phyloP scores from a whole-genome alignment of 2,329 filamentous ascomycete genomes.

The Annulohypoxylon truncatum region DNA sequence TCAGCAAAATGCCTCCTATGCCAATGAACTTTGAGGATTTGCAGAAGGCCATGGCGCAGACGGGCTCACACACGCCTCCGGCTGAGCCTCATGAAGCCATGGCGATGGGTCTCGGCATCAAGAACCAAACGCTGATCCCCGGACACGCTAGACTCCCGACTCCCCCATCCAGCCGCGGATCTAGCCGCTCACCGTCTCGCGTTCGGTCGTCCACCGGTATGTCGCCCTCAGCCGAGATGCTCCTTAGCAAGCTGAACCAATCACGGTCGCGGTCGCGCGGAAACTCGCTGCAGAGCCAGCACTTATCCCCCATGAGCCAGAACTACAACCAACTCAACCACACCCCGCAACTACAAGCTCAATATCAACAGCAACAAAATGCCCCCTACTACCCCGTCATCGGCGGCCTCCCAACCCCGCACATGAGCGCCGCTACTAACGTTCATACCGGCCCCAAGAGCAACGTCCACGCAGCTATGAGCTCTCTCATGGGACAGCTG shows the following conservation, averaged over 20 bases:
- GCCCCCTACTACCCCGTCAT: conserved; percentile 37
- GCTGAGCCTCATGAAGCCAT: conserved; percentile 28
- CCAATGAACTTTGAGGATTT: conserved; percentile 51
- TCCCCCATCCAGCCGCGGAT: conserved; percentile 52
- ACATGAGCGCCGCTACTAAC: conserved; percentile 39
- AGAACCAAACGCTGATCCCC: conserved; percentile 9
- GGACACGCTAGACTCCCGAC: conserved; percentile 42
- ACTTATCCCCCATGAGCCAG: conserved; percentile 20
- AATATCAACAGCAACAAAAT: conserved; percentile 14
- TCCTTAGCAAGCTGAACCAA: conserved; percentile 39
- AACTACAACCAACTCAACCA: neutral
- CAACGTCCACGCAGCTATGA: conserved; percentile 45
- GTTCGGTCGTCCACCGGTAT: conserved; percentile 18
- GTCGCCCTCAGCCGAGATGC: conserved; percentile 39
- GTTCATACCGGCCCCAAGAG: conserved; percentile 6
- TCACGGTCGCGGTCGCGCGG: conserved; percentile 34
- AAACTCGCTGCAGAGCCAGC: conserved; percentile 38
- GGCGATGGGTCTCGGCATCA: conserved; percentile 16
- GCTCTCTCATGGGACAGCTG: conserved; percentile 50
- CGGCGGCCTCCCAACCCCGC: conserved; percentile 47
- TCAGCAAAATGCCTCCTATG: conserved; percentile 55
- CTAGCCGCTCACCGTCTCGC: conserved; percentile 47
- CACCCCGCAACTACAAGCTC: neutral
- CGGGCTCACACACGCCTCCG: conserved; percentile 20
- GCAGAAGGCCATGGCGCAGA: conserved; percentile 37